Conservation (phyloP, 2,329 filamentous ascomycete genomes). For the Fusarium anguioides region DNA sequence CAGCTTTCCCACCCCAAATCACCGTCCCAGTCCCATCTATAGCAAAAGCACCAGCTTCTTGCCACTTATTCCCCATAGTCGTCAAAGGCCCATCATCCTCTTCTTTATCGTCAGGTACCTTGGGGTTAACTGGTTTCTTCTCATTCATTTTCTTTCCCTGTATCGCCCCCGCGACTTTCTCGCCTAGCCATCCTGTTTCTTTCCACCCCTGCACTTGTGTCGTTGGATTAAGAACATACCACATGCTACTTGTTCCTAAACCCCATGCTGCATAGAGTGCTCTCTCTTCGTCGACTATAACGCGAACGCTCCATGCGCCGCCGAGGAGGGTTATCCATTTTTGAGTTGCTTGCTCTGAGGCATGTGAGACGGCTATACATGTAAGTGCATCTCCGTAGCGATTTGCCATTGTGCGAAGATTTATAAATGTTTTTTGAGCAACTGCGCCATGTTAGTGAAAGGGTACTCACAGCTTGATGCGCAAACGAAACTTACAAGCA, state of each 20-base stretch:
- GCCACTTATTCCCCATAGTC: conserved; percentile 67
- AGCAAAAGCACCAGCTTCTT: conserved; percentile 64
- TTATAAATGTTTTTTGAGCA: conserved; percentile 67
- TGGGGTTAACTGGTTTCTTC: neutral
- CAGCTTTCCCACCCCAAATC: conserved; percentile 62
- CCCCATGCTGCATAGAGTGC: conserved; percentile 70
- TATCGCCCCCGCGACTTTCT: conserved; percentile 61
- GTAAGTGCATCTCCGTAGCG: conserved; percentile 60
- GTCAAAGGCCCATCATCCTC: conserved; percentile 54
- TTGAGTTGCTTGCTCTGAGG: conserved; percentile 64
- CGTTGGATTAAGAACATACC: conserved; percentile 65
- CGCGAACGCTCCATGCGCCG: conserved; percentile 66
- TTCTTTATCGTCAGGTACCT: conserved; percentile 23
- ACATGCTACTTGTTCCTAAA: conserved; percentile 61
- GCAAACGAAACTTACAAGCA: conserved; percentile 57
- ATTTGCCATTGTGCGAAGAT: conserved; percentile 65
- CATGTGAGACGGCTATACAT: conserved; percentile 70
- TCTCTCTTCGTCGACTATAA: conserved; percentile 67
- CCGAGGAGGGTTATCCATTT: conserved; percentile 69
- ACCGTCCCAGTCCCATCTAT: conserved; percentile 62
- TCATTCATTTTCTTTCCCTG: conserved; percentile 50
- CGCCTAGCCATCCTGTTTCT: conserved; percentile 66
- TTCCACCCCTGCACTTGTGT: conserved; percentile 65
- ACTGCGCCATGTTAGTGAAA: conserved; percentile 49
- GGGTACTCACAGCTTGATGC: neutral